Conservation (phyloP, 78 protist species). For the Dictyostelium intermedium region DNA sequence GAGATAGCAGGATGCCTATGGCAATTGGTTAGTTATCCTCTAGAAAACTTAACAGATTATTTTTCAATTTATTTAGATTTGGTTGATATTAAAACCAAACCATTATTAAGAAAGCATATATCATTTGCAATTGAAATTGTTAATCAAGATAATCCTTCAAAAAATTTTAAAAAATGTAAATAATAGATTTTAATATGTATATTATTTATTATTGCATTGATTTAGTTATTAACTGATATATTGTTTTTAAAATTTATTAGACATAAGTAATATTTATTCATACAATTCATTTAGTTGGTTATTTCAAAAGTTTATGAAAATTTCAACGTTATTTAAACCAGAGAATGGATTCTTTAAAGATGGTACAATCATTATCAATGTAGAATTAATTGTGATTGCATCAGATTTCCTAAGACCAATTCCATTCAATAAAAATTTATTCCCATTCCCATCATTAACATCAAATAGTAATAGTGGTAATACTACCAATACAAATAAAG, state of each 20-base stretch:
- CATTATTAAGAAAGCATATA: conserved; percentile 68
- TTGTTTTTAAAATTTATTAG: not conserved
- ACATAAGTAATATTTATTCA: conserved; percentile 73
- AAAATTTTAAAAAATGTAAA: conserved; percentile 65
- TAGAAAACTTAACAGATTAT: conserved; percentile 71
- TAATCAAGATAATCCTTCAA: conserved; percentile 65
- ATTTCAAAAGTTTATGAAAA: conserved; percentile 76
- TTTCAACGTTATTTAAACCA: conserved; percentile 35
- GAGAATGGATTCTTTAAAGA: conserved; percentile 51
- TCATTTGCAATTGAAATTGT: conserved; percentile 76
- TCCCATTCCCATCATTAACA: not conserved
- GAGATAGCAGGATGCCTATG: conserved; percentile 65
- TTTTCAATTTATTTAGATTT: conserved; percentile 72
- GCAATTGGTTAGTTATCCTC: conserved; percentile 75
- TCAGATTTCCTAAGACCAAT: conserved; percentile 71
- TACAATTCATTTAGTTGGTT: conserved; percentile 76
- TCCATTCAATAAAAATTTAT: conserved; percentile 21
- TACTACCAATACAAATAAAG: not conserved
- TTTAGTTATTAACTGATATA: not conserved
- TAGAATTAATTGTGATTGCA: conserved; percentile 49
- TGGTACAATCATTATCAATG: conserved; percentile 45
- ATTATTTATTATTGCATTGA: not conserved
- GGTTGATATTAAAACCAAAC: conserved; percentile 73
- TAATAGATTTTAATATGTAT: not conserved
- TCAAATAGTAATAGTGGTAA: not conserved